Base-by-base conservation (phyloP, 2,329 filamentous ascomycete species). In the Sordariomycetes sp. region DNA sequence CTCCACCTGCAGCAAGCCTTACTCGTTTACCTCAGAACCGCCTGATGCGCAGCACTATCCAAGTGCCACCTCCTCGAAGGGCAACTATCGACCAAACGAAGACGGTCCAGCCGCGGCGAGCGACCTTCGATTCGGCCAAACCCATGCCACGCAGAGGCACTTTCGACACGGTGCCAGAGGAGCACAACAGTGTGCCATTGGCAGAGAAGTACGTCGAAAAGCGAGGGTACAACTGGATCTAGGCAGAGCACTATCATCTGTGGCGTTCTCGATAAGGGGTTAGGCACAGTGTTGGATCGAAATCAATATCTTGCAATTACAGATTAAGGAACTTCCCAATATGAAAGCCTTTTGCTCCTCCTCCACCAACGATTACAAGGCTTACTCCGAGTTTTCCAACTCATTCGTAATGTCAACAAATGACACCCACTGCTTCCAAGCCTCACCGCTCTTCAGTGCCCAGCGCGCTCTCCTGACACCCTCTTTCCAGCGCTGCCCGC, bases 401-500 rank as follows among this genome's bases (percentile, higher is more conserved):
- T 57, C 49, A 50, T 90, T 87, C 8, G 85, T 94, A 21, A 85
- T 76, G 39, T 90, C 75, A 24, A 94, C 87, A 61, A 95, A 96
- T 16, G 69, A 68, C 37, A 79, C 68, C 78, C 92, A 90, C 60
- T 87, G 79, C 53, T 68, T 79, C 68, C 85, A 79, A n/a, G 90
- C 86, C 54, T 80, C 78, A 30, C 90, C 87, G 55, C 86, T 94
- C 58, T 79, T 75, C 31, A 98, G 73, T 9, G 86, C 86, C 84
- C 86, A 93, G 47, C 82, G 77, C 12, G 92, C 92, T 53, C 86
- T 73, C 47, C 90, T 70, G 11, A 95, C 75, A 34, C 90, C 92
- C 54, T 95, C 90, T 64, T 94, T 98, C 92, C 92, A 98, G 49
- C 90, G 73, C 37, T 85, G 76, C 11, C 85, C 85, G 9, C 82